Percentiles rank a stretch among this genome's conserved stretches.
Conservation (phyloP, 345 rosid genomes). For the rapeseed (Brassica napus) region DNA sequence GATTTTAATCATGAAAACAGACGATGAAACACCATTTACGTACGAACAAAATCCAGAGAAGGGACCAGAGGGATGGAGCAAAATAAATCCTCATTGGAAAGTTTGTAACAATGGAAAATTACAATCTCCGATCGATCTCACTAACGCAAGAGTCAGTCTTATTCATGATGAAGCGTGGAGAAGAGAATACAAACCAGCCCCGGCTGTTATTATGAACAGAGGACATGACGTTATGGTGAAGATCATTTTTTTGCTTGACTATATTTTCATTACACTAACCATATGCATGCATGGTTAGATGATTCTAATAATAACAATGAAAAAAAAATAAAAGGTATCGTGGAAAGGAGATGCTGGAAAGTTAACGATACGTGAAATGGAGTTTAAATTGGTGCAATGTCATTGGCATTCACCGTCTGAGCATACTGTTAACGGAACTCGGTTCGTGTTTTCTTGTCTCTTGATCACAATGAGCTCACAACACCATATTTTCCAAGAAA, state of each 20-base stretch:
- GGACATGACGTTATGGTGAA: slow-evolving; percentile 73
- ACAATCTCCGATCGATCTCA: slow-evolving; percentile 75
- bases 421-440: slow-evolving; percentile 59
- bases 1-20: slow-evolving; percentile 26
- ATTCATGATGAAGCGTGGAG: slow-evolving; percentile 41
- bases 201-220: slow-evolving; percentile 52
- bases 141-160: slow-evolving; percentile 30
- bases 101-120: slow-evolving; percentile 50
- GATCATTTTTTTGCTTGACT: background rate
- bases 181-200: slow-evolving; percentile 61
- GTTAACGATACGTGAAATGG: slow-evolving; percentile 47
- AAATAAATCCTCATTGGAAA: slow-evolving; percentile 52
- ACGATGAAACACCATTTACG: slow-evolving; percentile 46
- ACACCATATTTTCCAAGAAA: background rate
- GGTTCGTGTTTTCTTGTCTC: slow-evolving; percentile 32
- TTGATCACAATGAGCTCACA: background rate
- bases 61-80: slow-evolving; percentile 60
- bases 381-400: slow-evolving; percentile 48
- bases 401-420: slow-evolving; percentile 83
- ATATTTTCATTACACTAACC: background rate
- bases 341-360: slow-evolving; percentile 76
- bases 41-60: slow-evolving; percentile 42
- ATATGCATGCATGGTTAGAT: background rate
- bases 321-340: slow-evolving; percentile 42
- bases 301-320: background rate